Percentiles rank a stretch among this genome's conserved stretches.
Conservation (phyloP, 768 basidiomycete genomes). For the Termitomyces sp. region DNA sequence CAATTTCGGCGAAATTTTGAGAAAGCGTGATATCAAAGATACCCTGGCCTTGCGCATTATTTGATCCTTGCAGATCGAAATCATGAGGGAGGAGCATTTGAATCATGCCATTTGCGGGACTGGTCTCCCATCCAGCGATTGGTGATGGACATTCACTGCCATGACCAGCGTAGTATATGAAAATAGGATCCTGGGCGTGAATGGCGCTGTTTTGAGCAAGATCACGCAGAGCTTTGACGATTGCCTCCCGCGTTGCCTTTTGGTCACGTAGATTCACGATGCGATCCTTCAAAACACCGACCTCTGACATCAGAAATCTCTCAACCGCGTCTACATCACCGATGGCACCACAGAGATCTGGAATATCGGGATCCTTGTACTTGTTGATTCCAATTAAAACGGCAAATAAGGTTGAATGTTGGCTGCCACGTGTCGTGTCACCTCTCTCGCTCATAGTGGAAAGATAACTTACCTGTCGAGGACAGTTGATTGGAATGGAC, state of each 20-base stretch:
- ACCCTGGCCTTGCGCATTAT: not conserved
- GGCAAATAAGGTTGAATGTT: not conserved
- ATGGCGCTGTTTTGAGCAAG: not conserved
- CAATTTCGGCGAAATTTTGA: not conserved
- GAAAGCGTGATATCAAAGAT: constrained; percentile 5
- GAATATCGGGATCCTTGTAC: not conserved
- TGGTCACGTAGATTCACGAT: not conserved
- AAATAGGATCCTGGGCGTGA: constrained; percentile 1
- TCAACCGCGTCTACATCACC: constrained; percentile 5
- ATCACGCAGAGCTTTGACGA: not conserved
- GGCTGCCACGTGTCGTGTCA: not conserved
- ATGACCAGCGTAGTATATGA: constrained; percentile 11
- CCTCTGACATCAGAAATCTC: not conserved
- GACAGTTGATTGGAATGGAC: not conserved
- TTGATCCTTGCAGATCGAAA: not conserved
- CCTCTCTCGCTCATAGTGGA: not conserved
- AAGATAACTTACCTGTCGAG: not conserved
- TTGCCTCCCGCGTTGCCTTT: not conserved
- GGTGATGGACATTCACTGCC: not conserved
- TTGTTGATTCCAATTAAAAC: not conserved
- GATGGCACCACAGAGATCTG: not conserved
- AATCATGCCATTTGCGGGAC: not conserved
- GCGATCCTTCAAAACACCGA: not conserved
- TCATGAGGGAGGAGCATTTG: constrained; percentile 8
- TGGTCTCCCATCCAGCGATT: not conserved